phyloP scores from a whole-genome alignment of 2,329 filamentous ascomycete species.

The Cercospora sp. region DNA sequence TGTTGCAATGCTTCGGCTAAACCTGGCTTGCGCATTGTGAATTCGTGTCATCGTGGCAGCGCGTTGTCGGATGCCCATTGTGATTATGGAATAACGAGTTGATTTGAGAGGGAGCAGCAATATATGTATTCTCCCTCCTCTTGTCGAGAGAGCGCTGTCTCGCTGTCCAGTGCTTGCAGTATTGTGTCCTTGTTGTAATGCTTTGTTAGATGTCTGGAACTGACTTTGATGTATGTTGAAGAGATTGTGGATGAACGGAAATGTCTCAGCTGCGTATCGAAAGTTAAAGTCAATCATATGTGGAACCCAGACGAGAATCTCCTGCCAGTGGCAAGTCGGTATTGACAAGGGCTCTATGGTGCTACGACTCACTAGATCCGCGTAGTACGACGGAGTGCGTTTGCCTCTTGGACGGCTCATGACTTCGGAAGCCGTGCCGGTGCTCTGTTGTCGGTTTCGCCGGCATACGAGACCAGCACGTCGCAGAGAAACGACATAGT shows the following conservation, averaged over 20 bases:
- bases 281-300: not conserved
- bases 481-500: not conserved
- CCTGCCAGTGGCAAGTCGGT: constrained; percentile 1
- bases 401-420: not conserved
- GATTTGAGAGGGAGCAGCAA: not conserved
- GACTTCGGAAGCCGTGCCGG: not conserved
- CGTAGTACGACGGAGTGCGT: not conserved
- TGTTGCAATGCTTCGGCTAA: constrained; percentile 5
- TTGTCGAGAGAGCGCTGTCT: not conserved
- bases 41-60: not conserved
- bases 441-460: not conserved
- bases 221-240: not conserved
- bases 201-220: not conserved
- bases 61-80: constrained; percentile 8
- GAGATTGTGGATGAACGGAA: not conserved
- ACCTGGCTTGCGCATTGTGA: not conserved
- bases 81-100: not conserved
- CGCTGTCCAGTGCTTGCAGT: not conserved
- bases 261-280: not conserved
- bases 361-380: not conserved
- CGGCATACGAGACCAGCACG: not conserved
- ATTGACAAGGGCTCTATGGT: not conserved
- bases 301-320: not conserved
- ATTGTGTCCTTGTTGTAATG: not conserved
- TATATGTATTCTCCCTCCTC: not conserved